Base-by-base conservation (phyloP, 1,284 basidiomycete species). In the Albatrellus sp. region DNA sequence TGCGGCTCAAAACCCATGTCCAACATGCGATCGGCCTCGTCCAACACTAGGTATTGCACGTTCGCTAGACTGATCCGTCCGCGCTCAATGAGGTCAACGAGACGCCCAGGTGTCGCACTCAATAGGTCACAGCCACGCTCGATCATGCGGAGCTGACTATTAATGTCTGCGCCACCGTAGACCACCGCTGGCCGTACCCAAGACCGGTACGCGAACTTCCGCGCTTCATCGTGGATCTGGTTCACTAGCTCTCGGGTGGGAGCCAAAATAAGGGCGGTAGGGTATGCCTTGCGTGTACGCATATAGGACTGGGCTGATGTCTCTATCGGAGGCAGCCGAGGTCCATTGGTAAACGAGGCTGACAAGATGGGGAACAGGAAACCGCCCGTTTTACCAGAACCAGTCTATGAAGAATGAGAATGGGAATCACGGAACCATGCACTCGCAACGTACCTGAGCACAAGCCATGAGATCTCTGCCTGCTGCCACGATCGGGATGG, bases 1-100 rank as follows among this genome's bases (percentile, higher is more conserved):
- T 98, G 94, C 49, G 96, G 96, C 68, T 99, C 94, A 75, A 99
- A 99, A 87, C 94, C 94, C 94, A 99, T 99, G 73, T 99, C 94
- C 57, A 99, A 78, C 94, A 99, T 99, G 60, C 94, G 89, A 71
- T 99, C 96, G 50, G 94, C 96, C 70, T 99, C 96, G 59, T 99
- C 96, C 48, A 99, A 85, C 31, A 98, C 96, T 44, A 99, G 84
- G 69, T 96, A 98, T 57, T 90, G 86, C 66, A 99, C 86, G 68
- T 98, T 98, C 57, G 89, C 80, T 48, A 99, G 77, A 60, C 86
- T 90, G 73, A 99, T 98, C 50, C 90, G 82, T 34, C 94, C 94
- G 59, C 96, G 89, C 68, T 99, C 94, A 55, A 99, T 97, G 52
- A 98, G 72, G 68, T 99, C 94, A 55, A 98, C 93, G 42, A 98